Evolutionary conservation across 768 basidiomycete genomes (phyloP).

Genomic region (Auricularia sp.): DNA sequence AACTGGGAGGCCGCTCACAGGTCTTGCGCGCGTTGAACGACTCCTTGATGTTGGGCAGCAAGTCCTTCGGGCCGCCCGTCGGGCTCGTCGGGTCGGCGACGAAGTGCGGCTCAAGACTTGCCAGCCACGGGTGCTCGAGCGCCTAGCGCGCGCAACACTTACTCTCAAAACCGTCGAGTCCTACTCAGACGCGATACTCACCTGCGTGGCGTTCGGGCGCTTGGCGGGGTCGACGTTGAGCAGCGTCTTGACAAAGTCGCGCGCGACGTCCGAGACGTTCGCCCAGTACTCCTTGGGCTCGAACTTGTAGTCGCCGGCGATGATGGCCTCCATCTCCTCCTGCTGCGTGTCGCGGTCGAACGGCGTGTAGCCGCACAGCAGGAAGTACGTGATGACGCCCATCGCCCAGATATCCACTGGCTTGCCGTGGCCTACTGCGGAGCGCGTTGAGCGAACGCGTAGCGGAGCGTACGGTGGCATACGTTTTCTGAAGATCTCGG

Average conservation of each 20-base stretch:
- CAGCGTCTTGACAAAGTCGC: conserved; percentile 72
- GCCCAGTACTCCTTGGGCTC: conserved; percentile 82
- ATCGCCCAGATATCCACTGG: conserved; percentile 97
- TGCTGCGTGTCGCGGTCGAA: conserved; percentile 87
- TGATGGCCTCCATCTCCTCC: conserved; percentile 93
- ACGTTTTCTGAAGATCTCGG: conserved; percentile 93
- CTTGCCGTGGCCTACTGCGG: conserved; percentile 77
- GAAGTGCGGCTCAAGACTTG: conserved; percentile 57
- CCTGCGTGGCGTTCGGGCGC: conserved; percentile 61
- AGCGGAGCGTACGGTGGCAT: conserved; percentile 15
- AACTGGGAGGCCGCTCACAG: conserved; percentile 40
- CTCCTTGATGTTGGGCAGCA: conserved; percentile 83
- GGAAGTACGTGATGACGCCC: conserved; percentile 97
- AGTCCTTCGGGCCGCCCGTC: conserved; percentile 56
- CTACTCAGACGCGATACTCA: conserved; percentile 12
- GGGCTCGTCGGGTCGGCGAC: conserved; percentile 50
- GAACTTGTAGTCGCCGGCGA: conserved; percentile 87
- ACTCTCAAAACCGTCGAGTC: no score
- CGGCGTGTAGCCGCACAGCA: conserved; percentile 88
- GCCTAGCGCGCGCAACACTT: conserved; percentile 25
- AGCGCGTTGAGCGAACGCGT: background rate
- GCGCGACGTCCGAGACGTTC: conserved; percentile 74
- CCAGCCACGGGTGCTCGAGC: conserved; percentile 74
- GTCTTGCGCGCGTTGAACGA: conserved; percentile 82
- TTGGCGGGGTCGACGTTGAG: conserved; percentile 72